Base-by-base conservation (phyloP, 805 yeast species). In the Cyberlindnera amylophila region DNA sequence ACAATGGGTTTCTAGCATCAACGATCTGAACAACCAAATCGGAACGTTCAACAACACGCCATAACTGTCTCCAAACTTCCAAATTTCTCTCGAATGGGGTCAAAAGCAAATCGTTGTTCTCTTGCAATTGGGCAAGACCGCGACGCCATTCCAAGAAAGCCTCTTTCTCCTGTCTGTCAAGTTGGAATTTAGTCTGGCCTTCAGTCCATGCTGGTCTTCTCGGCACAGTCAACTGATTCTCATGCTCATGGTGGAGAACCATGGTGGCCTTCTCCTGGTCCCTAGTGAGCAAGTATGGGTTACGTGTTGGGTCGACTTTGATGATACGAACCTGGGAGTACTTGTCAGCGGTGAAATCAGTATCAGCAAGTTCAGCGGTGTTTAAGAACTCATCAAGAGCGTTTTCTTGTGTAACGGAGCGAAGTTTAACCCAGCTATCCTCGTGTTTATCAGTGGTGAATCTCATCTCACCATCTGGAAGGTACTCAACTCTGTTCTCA, bases 11-110 rank as follows among this genome's bases (percentile, higher is more conserved):
- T 66, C 99, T 77, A 11, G 97, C 98, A 68, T 93, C 99, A 23
- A 93, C 98, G 69, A 93, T 93, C 63, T 93, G 99, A 6, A 93
- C 97, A 31, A 93, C 79, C 55, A 93, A 72, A 63, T 91, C 96
- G 18, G 93, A 86, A 59, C 98, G 79, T 64, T 93, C 99, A 18
- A 89, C 86, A 34, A 93, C 99, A 67, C 99, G 78, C 99, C 99
- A 93, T 51, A 93, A 70, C 66, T 93, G 99, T 61, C 93, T 81
- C 99, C 99, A 93, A 45, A 93, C 97, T 71, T 91, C 96, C 50
- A 93, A 71, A 62, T 93, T 93, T 69, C 99, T 80, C 69, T 93
- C 99, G 60, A 91, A 93, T 4, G 99, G 99, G 0, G 99, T 93
- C 61, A 93, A 73, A 45, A 90, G 69, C 55, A 93, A 70, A 62